phyloP scores from a whole-genome alignment of 257 asterid species.

The Handroanthus guayacan region DNA sequence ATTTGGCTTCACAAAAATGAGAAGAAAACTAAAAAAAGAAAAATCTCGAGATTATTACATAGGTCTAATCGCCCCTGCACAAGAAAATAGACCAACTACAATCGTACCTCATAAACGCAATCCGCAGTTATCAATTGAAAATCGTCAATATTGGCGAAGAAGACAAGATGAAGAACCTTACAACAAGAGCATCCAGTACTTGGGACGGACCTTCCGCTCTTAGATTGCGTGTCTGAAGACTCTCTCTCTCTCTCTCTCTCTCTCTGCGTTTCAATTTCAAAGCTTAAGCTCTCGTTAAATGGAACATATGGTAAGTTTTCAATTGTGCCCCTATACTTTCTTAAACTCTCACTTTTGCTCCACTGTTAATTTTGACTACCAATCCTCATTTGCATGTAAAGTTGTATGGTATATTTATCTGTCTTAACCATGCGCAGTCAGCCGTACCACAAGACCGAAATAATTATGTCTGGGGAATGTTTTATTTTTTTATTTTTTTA shows the following conservation, averaged over 20 bases:
- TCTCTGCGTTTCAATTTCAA: slow-evolving; percentile 37
- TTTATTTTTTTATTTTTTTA: no score
- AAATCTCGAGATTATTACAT: slow-evolving; percentile 34
- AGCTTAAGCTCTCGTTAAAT: slow-evolving; percentile 33
- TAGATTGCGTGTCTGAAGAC: slow-evolving; percentile 33
- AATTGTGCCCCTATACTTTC: slow-evolving; percentile 36
- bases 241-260: slow-evolving; percentile 35
- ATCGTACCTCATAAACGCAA: neutral
- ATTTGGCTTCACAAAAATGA: slow-evolving; percentile 18
- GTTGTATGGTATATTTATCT: no score
- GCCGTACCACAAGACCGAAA: no score
- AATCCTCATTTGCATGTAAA: no score
- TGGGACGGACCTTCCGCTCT: slow-evolving; percentile 38
- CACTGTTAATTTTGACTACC: neutral
- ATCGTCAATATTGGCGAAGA: neutral
- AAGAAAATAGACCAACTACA: slow-evolving; percentile 21
- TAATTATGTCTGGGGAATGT: no score
- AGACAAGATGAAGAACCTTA: slow-evolving; percentile 41
- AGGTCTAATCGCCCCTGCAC: slow-evolving; percentile 38
- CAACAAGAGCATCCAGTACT: slow-evolving; percentile 37
- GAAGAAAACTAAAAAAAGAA: slow-evolving; percentile 19
- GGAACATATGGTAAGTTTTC: slow-evolving; percentile 4
- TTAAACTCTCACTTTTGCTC: slow-evolving; percentile 34
- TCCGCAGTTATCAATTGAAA: slow-evolving; percentile 8
- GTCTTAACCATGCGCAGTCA: no score